Percentiles rank a stretch among this genome's conserved stretches.
Conservation (phyloP, 768 basidiomycete genomes). For the Tephrocybe sp. region DNA sequence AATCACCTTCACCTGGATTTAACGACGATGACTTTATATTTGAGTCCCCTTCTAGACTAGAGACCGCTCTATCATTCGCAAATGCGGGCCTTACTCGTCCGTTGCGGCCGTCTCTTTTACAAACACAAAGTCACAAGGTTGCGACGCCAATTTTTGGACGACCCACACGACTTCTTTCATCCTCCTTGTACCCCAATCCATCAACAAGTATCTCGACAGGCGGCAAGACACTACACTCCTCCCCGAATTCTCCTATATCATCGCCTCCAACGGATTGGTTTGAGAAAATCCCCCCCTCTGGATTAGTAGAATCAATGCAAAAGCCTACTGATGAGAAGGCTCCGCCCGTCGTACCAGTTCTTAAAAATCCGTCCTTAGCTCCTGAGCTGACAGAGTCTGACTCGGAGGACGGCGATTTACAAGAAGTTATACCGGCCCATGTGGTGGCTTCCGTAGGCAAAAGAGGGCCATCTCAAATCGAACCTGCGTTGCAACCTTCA, state of each 20-base stretch:
- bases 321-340: too few species aligned
- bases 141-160: conserved; percentile 27
- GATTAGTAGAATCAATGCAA: not conserved
- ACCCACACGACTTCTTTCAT: conserved; percentile 27
- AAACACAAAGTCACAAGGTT: not conserved
- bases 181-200: conserved; percentile 8
- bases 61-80: conserved; percentile 67
- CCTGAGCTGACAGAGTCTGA: not conserved
- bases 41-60: conserved; percentile 46
- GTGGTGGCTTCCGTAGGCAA: not conserved
- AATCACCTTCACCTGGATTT: conserved; percentile 1
- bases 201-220: not conserved
- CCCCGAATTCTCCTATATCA: too few species aligned
- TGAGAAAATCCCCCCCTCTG: too few species aligned
- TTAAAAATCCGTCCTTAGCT: not conserved
- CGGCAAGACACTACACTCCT: too few species aligned
- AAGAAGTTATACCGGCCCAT: conserved; percentile 28
- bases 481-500: not conserved
- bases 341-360: not conserved
- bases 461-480: not conserved
- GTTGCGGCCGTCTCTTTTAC: conserved; percentile 12
- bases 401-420: conserved; percentile 40
- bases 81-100: conserved; percentile 46
- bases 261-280: not conserved
- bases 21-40: conserved; percentile 22